Percentiles rank a stretch among this genome's conserved stretches.
Conservation (phyloP, 306 rosid genomes). For the Prunus fruticosa region DNA sequence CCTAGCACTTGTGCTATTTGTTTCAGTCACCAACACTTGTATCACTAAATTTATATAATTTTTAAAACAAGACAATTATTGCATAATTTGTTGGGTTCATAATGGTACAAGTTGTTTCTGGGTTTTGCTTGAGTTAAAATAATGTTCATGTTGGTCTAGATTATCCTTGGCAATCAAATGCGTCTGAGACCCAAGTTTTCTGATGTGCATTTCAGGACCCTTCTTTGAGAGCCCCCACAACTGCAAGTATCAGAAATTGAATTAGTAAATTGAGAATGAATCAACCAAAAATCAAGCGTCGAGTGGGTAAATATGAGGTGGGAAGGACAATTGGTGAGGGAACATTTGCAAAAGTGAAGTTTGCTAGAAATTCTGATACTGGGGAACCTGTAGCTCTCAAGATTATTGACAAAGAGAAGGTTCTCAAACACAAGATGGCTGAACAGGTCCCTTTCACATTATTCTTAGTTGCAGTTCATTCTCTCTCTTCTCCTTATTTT, state of each 20-base stretch:
- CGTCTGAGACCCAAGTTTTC: slow-evolving; percentile 17
- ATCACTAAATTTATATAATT: too few species aligned
- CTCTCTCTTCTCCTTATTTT: neutral
- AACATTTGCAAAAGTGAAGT: slow-evolving; percentile 92
- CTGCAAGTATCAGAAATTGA: slow-evolving; percentile 20
- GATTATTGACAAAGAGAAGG: slow-evolving; percentile 95
- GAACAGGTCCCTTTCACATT: slow-evolving; percentile 62
- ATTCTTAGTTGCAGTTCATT: neutral
- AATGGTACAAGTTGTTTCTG: too few species aligned
- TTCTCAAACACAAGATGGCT: slow-evolving; percentile 97
- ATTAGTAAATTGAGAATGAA: slow-evolving; percentile 48
- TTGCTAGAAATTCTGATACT: slow-evolving; percentile 81
- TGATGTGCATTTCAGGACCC: slow-evolving; percentile 34
- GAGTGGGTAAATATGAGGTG: slow-evolving; percentile 86
- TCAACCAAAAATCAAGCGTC: slow-evolving; percentile 81
- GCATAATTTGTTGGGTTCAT: neutral
- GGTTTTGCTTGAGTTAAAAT: neutral
- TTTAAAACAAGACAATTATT: too few species aligned
- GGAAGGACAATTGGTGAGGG: slow-evolving; percentile 99
- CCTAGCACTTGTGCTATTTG: neutral
- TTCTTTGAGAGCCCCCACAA: neutral
- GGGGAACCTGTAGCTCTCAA: slow-evolving; percentile 79
- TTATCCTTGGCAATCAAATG: neutral
- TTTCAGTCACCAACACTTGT: neutral
- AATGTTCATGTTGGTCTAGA: neutral